Evolutionary conservation across 805 yeast genomes (phyloP).

Genomic region (Metschnikowia shivogae): DNA sequence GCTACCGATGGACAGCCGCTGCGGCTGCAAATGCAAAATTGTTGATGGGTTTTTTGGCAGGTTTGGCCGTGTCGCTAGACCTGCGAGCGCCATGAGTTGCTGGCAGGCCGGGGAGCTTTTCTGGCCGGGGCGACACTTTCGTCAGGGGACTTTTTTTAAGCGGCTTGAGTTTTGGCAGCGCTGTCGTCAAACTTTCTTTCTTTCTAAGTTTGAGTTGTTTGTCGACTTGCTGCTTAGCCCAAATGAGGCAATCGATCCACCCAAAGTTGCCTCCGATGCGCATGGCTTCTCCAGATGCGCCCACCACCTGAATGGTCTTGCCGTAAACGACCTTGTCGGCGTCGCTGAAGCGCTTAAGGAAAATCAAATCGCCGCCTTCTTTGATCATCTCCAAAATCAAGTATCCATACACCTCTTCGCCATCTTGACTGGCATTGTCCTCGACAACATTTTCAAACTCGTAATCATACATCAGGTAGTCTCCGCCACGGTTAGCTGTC

Average conservation of each 20-base stretch:
- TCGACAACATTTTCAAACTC: slow-evolving; percentile 49
- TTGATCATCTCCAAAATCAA: slow-evolving; percentile 59
- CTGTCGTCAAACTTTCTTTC: background rate
- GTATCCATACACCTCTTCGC: slow-evolving; percentile 52
- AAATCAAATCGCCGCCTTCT: slow-evolving; percentile 50
- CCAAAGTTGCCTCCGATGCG: slow-evolving; percentile 46
- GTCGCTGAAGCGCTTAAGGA: slow-evolving; percentile 38
- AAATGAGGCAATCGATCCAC: slow-evolving; percentile 69
- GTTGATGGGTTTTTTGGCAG: slow-evolving; percentile 15
- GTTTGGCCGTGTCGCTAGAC: slow-evolving; percentile 1
- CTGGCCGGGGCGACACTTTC: background rate
- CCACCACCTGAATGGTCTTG: slow-evolving; percentile 27
- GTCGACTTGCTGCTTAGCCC: slow-evolving; percentile 52
- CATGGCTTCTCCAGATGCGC: slow-evolving; percentile 23
- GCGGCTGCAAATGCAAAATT: slow-evolving; percentile 46
- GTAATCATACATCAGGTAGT: slow-evolving; percentile 73
- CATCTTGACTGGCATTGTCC: slow-evolving; percentile 21
- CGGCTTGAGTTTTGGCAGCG: background rate
- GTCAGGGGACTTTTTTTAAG: background rate
- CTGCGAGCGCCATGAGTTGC: slow-evolving; percentile 1
- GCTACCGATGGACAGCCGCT: slow-evolving; percentile 33
- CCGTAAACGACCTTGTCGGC: slow-evolving; percentile 31
- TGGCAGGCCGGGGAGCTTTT: background rate
- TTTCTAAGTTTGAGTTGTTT: slow-evolving; percentile 6
- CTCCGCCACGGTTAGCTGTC: slow-evolving; percentile 34